These are phyloP conservation scores for Pyrenophora teres DNA, from an alignment of 2,329 filamentous ascomycete genomes.

Conservation along the genomic window DNA sequence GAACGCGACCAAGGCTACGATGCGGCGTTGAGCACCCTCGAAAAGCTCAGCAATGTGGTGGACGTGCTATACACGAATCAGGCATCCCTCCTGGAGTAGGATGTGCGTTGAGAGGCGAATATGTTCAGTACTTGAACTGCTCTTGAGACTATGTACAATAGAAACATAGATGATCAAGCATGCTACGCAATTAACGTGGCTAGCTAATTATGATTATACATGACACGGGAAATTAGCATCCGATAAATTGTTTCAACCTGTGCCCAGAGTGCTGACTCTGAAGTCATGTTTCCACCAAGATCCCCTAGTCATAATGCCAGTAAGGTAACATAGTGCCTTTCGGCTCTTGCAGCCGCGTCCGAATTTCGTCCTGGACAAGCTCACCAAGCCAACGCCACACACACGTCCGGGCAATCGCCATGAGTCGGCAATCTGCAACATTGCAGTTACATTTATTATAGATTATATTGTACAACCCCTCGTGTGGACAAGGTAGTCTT, in stretches of 20 bases:
- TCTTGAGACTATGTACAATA: constrained; percentile 37
- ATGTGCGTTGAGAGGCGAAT: neutral
- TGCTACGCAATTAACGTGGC: constrained; percentile 15
- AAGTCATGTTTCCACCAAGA: neutral
- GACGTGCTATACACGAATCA: constrained; percentile 98
- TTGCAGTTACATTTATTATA: neutral
- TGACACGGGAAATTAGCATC: constrained; percentile 6
- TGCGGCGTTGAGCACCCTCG: constrained; percentile 89
- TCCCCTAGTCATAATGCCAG: neutral
- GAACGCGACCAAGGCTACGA: constrained; percentile 93
- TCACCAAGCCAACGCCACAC: too few species aligned
- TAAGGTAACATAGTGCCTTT: too few species aligned
- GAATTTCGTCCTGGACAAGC: too few species aligned
- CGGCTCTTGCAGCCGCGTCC: too few species aligned
- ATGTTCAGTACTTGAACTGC: constrained; percentile 1
- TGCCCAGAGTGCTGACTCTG: neutral
- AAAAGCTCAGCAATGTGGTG: constrained; percentile 95
- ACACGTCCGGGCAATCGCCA: neutral
- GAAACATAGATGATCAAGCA: constrained; percentile 34
- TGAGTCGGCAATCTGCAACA: neutral
- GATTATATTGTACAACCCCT: constrained; percentile 2
- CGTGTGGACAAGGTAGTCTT: neutral
- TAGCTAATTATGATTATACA: constrained; percentile 24
- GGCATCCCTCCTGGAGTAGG: constrained; percentile 88
- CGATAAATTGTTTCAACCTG: neutral